Evolutionary conservation across 768 basidiomycete species (phyloP).

Genomic region (Suillus weaverae): DNA sequence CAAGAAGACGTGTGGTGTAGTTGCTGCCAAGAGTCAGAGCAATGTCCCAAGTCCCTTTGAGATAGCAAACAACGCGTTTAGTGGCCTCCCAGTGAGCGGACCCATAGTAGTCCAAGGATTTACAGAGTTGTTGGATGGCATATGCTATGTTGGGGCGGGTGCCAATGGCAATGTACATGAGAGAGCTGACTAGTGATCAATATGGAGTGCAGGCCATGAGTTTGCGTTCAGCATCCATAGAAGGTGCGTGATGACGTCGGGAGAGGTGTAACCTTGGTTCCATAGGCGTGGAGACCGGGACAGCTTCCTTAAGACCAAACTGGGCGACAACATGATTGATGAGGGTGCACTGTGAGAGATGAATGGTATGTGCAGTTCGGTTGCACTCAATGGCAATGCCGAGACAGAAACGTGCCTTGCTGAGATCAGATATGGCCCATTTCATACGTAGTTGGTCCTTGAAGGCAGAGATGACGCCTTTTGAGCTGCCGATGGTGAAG

Average conservation of each 20-base stretch:
- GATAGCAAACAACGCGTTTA: not conserved
- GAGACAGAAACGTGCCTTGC: no score
- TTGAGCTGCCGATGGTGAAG: no score
- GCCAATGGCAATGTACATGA: slow-evolving; percentile 26
- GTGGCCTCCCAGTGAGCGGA: slow-evolving; percentile 3
- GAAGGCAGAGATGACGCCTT: no score
- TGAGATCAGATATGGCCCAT: no score
- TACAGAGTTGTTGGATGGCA: slow-evolving; percentile 17
- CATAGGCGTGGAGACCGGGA: slow-evolving; percentile 24
- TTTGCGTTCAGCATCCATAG: not conserved
- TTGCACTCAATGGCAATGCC: not conserved
- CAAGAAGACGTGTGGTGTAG: slow-evolving; percentile 9
- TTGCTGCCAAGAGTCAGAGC: slow-evolving; percentile 9
- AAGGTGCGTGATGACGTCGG: no score
- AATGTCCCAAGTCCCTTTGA: not conserved
- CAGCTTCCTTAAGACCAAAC: slow-evolving; percentile 24
- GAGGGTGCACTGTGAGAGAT: slow-evolving; percentile 23
- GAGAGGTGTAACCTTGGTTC: slow-evolving; percentile 13
- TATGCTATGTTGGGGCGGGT: slow-evolving; percentile 16
- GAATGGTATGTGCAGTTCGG: slow-evolving; percentile 7
- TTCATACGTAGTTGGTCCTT: no score
- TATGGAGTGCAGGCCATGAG: not conserved
- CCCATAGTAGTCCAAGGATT: slow-evolving; percentile 12
- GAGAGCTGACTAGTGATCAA: slow-evolving; percentile 13
- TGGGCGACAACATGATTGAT: slow-evolving; percentile 19